Evolutionary conservation across 2,329 filamentous ascomycete species (phyloP), one percentile per base, ranked within the genome.

Genomic region (Shiraia bambusicola): DNA sequence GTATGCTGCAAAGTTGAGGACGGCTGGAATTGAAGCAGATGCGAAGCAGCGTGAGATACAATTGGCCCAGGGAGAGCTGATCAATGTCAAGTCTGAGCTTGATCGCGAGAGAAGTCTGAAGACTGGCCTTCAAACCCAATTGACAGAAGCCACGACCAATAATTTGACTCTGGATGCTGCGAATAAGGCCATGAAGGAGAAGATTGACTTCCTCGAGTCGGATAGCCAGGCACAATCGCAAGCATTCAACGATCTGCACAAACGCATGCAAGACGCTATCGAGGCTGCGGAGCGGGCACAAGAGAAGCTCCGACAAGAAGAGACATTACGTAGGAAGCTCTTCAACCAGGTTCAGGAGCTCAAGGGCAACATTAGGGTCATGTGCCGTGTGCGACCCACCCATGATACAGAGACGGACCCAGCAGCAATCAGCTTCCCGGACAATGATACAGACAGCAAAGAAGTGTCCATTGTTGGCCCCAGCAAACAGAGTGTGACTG

Each of bases 281-380:
- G 78, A 79, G 11, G 73, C 79, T 14, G 87, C 86, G 1, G 82
- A 87, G 22, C 77, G 81, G 26, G 83, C 87, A 1, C 83, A 87
- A 42, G 82, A 88, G 52, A 95, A 93, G 63, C 76, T 98, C 19
- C 85, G 93, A 49, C 88, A 86, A 59, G 93, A 97, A 64, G 93
- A 98, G 70, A 93, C 88, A 1, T 76, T 95, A 36, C 83, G 93
- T 11, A 82, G 93, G 15, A 92, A 94, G 56, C 79, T 98, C 0
- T 95, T 97, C 74, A 97, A 97, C 70, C 93, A 95, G 67, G 92
- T 98, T 33, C 90, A 98, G 66, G 93, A 98, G 63, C 80, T 98
- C 45, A 96, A 95, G 69, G 93, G 93, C 58, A 98, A 98, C 64
- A 98, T 98, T 60, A 86, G 93, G 14, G 93, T 98, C 53, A 98